Conservation (phyloP, 1,284 basidiomycete species). For the Trichosporon sp. region DNA sequence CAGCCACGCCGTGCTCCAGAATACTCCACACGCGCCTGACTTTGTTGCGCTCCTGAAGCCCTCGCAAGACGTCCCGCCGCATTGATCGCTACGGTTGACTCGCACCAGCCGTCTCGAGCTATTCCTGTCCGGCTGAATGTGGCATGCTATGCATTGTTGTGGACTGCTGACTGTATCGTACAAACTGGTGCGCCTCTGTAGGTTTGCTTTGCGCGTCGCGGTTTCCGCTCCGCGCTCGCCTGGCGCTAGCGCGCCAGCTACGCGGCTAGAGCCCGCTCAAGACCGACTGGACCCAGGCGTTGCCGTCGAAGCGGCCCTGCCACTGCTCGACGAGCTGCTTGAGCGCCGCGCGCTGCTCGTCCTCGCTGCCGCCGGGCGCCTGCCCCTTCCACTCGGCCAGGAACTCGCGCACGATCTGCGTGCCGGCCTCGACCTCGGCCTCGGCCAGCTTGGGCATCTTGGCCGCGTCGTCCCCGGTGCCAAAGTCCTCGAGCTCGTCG, state of each 20-base stretch:
- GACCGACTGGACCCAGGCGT: conserved; percentile 69
- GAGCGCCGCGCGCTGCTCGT: conserved; percentile 64
- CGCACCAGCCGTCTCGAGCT: not conserved
- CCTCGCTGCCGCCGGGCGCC: conserved; percentile 51
- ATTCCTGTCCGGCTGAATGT: not conserved
- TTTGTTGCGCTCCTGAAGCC: not conserved
- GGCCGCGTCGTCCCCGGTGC: conserved; percentile 33
- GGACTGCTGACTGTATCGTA: conserved; percentile 1
- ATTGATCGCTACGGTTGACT: not conserved
- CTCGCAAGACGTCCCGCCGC: not conserved
- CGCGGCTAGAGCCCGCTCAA: conserved; percentile 53
- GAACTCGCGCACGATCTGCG: conserved; percentile 73
- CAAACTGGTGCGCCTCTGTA: not conserved
- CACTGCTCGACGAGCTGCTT: conserved; percentile 64
- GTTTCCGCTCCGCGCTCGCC: too few relatives aligned
- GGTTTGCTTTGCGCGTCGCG: not conserved
- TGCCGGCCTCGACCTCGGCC: conserved; percentile 69
- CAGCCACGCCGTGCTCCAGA: not conserved
- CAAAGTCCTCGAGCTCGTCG: conserved; percentile 93
- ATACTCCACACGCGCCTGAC: not conserved
- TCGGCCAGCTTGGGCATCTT: conserved; percentile 55
- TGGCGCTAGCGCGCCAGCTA: not conserved
- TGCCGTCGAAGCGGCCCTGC: conserved; percentile 64
- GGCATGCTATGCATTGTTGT: not conserved
- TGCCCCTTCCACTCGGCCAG: conserved; percentile 65